Percentiles rank a stretch among this genome's conserved stretches.
These are phyloP conservation scores for Colletotrichum costaricense DNA, from an alignment of 2,329 filamentous ascomycete genomes.

Conservation along the genomic window DNA sequence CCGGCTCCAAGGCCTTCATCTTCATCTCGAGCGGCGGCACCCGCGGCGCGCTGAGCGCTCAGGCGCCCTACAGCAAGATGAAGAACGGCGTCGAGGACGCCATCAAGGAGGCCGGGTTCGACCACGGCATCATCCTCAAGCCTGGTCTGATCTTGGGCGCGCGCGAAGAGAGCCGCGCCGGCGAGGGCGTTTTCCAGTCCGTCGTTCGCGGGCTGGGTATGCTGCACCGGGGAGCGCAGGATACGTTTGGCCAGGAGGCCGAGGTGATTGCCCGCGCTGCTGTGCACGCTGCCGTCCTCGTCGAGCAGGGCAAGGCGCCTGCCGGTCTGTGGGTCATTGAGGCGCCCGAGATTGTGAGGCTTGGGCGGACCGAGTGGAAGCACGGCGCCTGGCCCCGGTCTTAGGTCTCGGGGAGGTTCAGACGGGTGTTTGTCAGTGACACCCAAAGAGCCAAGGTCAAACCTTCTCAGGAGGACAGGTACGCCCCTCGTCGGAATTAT, in stretches of 20 bases:
- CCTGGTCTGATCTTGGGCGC: conserved; percentile 82
- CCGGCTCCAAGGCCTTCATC: conserved; percentile 80
- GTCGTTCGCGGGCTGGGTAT: conserved; percentile 67
- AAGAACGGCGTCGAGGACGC: conserved; percentile 89
- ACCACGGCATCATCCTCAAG: conserved; percentile 78
- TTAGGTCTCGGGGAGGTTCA: background rate
- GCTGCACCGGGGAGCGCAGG: conserved; percentile 66
- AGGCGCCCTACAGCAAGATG: conserved; percentile 73
- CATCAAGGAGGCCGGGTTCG: conserved; percentile 78
- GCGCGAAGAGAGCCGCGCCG: conserved; percentile 69
- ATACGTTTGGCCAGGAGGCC: conserved; percentile 79
- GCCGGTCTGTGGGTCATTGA: conserved; percentile 71
- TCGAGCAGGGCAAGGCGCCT: conserved; percentile 68
- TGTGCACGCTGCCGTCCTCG: conserved; percentile 68
- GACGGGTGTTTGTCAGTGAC: no score
- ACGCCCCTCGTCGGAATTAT: background rate
- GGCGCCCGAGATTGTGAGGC: conserved; percentile 70
- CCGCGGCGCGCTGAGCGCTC: conserved; percentile 49
- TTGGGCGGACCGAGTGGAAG: conserved; percentile 72
- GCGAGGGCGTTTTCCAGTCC: conserved; percentile 67
- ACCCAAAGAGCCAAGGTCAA: no score
- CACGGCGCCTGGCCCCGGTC: conserved; percentile 40
- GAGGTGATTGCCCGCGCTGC: conserved; percentile 78
- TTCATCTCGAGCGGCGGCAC: conserved; percentile 74
- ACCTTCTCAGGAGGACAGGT: no score